A percentile compares a stretch with the other conserved stretches of the same genome.
Conservation (phyloP, 768 basidiomycete genomes). For the Paxillus involutus region DNA sequence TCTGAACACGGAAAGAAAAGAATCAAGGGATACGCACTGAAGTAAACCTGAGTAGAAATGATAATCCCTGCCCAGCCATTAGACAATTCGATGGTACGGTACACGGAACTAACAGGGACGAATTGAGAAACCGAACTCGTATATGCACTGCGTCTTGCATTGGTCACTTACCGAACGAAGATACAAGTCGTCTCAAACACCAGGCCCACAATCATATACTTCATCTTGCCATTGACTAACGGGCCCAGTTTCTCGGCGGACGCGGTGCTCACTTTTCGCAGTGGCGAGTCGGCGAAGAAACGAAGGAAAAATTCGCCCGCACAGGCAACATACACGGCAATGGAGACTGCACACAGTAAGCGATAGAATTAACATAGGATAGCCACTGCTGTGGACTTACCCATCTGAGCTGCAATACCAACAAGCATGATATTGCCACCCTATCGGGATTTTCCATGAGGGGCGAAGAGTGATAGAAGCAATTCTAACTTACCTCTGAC, state of each 20-base stretch:
- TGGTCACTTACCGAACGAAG: conserved; percentile 42
- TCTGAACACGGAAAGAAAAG: neutral
- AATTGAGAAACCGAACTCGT: neutral
- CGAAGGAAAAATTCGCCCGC: conserved; percentile 48
- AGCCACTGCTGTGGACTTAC: conserved; percentile 30
- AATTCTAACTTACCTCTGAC: conserved; percentile 3
- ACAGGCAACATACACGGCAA: conserved; percentile 40
- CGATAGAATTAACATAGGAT: neutral
- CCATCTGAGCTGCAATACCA: conserved; percentile 62
- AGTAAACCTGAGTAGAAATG: conserved; percentile 47
- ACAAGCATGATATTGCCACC: conserved; percentile 59
- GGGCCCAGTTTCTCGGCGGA: conserved; percentile 3
- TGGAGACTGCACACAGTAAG: conserved; percentile 33
- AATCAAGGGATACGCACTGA: conserved; percentile 35
- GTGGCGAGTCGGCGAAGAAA: conserved; percentile 36
- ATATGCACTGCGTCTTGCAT: neutral
- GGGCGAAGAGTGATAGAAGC: neutral
- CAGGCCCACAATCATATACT: conserved; percentile 36
- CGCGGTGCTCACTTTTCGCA: conserved; percentile 11
- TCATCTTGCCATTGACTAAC: conserved; percentile 20
- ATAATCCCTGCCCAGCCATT: conserved; percentile 45
- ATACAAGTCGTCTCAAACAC: conserved; percentile 40
- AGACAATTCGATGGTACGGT: conserved; percentile 13
- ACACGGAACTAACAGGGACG: conserved; percentile 3
- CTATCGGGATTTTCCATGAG: conserved; percentile 18